Base-by-base conservation (phyloP, 2,329 filamentous ascomycete species). In the Sporothrix euskadiensis region DNA sequence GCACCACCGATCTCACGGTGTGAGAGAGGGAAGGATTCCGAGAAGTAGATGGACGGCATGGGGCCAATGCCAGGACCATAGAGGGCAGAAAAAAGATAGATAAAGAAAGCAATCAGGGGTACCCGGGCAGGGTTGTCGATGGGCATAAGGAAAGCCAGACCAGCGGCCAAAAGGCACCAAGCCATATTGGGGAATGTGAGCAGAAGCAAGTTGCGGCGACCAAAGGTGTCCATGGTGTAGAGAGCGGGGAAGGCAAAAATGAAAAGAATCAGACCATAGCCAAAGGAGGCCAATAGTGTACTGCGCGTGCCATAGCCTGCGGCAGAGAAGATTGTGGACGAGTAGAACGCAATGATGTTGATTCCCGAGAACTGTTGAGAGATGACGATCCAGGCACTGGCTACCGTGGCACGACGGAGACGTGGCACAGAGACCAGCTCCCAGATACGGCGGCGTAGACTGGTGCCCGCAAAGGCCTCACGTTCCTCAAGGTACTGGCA, bases 1-100 rank as follows among this genome's bases (percentile, higher is more conserved):
- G 86, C 86, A 90, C 92, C 92, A 72, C 91, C 91, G 35, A 92
- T 86, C 78, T 92, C 90, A 77, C 91, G 86, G 79, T 92, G 90
- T 0, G 89, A 90, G 1, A 92, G 85, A 0, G 91, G 90, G 79
- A 90, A 92, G 2, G 91, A 88, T 79, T 92, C 91, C 61, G 90
- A 89, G 4, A 85, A 87, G 81, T 92, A 92, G 0, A 88, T 88
- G 78, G 89, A 92, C 0, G 90, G 90, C 26, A 92, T 89, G 12
- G 88, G 88, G 0, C 89, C 90, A 81, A 92, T 90, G 1, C 86
- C 78, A 3, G 78, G 78, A 1, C 75, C 77, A 73, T 79, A 79
- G 68, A 78, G 76, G 49, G 76, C 77, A 35, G 73, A 69, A 63
- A 80, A 80, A 56, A 80, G 74, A 76, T 78, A 79, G 69, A 79